These are phyloP conservation scores for Hordeum marinum DNA, from an alignment of 176 grass and related monocot genomes.

Conservation along the genomic window DNA sequence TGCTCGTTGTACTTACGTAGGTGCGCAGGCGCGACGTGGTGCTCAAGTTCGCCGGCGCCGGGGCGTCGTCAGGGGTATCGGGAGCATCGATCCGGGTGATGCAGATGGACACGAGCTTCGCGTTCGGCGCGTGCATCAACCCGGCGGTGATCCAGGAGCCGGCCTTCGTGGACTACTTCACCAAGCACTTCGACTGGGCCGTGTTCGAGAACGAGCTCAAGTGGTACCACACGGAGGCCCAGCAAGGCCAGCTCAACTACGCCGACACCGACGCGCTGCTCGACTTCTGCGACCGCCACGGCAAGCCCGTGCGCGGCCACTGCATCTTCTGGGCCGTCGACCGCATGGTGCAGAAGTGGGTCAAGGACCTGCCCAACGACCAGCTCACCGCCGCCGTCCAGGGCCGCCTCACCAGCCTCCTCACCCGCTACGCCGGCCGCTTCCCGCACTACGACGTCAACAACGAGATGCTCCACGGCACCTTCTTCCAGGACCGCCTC, in stretches of 20 bases:
- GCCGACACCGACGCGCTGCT: conserved; percentile 59
- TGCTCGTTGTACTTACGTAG: conserved; percentile 6
- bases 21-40: conserved; percentile 61
- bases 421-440: conserved; percentile 55
- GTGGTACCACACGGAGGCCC: conserved; percentile 80
- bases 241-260: conserved; percentile 60
- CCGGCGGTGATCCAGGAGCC: conserved; percentile 49
- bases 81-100: conserved; percentile 39
- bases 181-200: conserved; percentile 67
- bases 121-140: conserved; percentile 61
- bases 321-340: conserved; percentile 84
- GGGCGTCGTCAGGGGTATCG: not conserved
- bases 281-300: conserved; percentile 51
- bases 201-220: conserved; percentile 87
- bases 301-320: conserved; percentile 46
- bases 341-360: conserved; percentile 50
- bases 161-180: conserved; percentile 58
- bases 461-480: conserved; percentile 85
- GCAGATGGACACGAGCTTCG: conserved; percentile 72
- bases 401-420: conserved; percentile 52
- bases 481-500: conserved; percentile 51
- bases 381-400: conserved; percentile 36
- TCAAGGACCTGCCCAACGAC: conserved; percentile 27
- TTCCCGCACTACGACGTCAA: conserved; percentile 89
- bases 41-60: conserved; percentile 35